A percentile compares a stretch with the other conserved stretches of the same genome.
Conservation (phyloP, 495 filamentous ascomycete species). For the Physcia stellaris region DNA sequence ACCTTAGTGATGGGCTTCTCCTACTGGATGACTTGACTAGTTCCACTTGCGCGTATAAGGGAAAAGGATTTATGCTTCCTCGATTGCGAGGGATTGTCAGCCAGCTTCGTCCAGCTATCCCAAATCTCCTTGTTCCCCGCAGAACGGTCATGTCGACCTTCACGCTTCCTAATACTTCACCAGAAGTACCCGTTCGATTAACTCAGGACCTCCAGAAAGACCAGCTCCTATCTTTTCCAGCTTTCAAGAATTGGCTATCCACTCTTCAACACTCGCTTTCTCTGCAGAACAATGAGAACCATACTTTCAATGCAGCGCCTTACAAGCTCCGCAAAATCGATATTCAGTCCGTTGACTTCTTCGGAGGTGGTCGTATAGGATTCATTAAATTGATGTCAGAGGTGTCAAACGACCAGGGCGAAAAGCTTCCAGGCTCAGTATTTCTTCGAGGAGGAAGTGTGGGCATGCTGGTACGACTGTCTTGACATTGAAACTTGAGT, state of each 20-base stretch:
- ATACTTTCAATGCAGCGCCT: constrained; percentile 58
- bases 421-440: constrained; percentile 58
- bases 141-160: constrained; percentile 36
- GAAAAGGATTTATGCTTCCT: too few species aligned
- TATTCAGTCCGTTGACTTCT: constrained; percentile 63
- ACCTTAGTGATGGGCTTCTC: too few species aligned
- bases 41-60: too few species aligned
- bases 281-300: constrained; percentile 42
- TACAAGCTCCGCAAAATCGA: constrained; percentile 58
- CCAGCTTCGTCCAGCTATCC: too few species aligned
- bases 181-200: constrained; percentile 38
- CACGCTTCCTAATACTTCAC: constrained; percentile 27
- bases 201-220: constrained; percentile 44
- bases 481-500: not conserved
- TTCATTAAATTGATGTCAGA: constrained; percentile 65
- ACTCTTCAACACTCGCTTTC: constrained; percentile 52
- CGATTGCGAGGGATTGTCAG: too few species aligned
- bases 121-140: too few species aligned
- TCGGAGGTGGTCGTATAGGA: constrained; percentile 48
- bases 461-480: constrained; percentile 52
- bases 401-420: constrained; percentile 47
- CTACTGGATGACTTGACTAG: too few species aligned
- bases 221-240: constrained; percentile 53
- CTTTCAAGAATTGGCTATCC: constrained; percentile 59
- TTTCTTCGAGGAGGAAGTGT: constrained; percentile 76